Evolutionary conservation across 139 green algal species (phyloP).

Genomic region (Chlorella vulgaris): DNA sequence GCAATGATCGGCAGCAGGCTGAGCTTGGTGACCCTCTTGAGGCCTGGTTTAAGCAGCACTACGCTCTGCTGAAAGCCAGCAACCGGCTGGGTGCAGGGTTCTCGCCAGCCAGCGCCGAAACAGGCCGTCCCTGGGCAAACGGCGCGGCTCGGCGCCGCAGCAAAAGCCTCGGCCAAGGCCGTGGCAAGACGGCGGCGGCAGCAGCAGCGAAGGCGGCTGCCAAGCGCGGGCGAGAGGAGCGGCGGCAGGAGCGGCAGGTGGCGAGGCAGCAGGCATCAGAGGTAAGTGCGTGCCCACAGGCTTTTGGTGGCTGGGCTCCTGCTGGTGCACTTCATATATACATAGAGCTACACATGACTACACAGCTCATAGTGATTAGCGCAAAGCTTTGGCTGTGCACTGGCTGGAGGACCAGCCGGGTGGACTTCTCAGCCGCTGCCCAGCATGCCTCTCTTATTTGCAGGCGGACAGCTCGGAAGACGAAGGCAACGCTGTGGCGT

Average conservation of each 20-base stretch:
- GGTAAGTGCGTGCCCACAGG: no score
- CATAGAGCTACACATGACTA: no score
- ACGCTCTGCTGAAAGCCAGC: constrained; percentile 10
- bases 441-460: background rate
- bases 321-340: no score
- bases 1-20: background rate
- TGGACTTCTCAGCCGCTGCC: no score
- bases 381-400: no score
- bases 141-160: background rate
- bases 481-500: background rate
- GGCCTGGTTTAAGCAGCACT: constrained; percentile 15
- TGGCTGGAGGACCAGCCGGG: no score
- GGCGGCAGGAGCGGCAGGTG: constrained; percentile 11
- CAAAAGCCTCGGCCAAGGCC: background rate
- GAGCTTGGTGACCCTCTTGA: constrained; percentile 1
- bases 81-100: background rate
- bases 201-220: background rate
- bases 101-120: constrained; percentile 7
- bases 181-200: background rate
- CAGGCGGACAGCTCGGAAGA: constrained; percentile 15
- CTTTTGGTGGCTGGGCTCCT: no score
- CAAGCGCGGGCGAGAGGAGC: constrained; percentile 8
- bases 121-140: background rate
- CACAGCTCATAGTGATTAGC: no score
- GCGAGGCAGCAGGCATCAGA: background rate